A percentile compares a stretch with the other conserved stretches of the same genome.
These are phyloP conservation scores for Grammothele lineata DNA, from an alignment of 768 basidiomycete genomes.

Conservation along the genomic window DNA sequence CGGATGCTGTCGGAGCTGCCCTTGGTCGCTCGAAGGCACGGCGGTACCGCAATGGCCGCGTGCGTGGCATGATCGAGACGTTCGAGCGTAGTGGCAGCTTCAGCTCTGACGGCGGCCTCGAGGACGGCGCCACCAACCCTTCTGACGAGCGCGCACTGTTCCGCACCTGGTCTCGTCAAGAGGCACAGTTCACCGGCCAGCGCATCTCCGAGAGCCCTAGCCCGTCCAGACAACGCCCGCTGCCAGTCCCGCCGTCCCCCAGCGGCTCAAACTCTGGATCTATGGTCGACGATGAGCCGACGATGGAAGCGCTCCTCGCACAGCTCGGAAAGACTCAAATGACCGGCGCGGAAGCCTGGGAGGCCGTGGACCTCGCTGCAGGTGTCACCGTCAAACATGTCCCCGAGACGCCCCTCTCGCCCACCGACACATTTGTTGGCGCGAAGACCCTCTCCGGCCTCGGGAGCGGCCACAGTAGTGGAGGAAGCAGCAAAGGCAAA, in stretches of 20 bases:
- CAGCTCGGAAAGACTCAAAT: constrained; percentile 3
- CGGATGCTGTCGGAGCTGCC: constrained; percentile 13
- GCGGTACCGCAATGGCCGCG: constrained; percentile 23
- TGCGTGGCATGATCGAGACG: constrained; percentile 24
- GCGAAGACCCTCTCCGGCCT: constrained; percentile 10
- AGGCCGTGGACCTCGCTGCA: constrained; percentile 27
- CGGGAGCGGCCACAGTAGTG: constrained; percentile 16
- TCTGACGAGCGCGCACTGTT: constrained; percentile 8
- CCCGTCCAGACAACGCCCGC: constrained; percentile 8
- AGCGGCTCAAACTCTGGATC: constrained; percentile 1
- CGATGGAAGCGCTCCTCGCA: constrained; percentile 29
- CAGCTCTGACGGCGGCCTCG: constrained; percentile 24
- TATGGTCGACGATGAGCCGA: constrained; percentile 24
- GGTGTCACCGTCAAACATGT: constrained; percentile 32
- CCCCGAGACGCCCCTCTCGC: constrained; percentile 5
- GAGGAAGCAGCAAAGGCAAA: constrained; percentile 18
- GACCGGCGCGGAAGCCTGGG: constrained; percentile 34
- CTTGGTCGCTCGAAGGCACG: constrained; percentile 21
- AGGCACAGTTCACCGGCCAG: constrained; percentile 9
- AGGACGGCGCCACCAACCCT: neutral
- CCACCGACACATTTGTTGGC: constrained; percentile 5
- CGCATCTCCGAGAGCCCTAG: constrained; percentile 13
- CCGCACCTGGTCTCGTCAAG: constrained; percentile 14
- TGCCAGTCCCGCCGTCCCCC: constrained; percentile 9
- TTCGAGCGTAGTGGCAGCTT: constrained; percentile 30